Conservation (phyloP, 192 early-diverging fungal species). For the Piromyces sp. region DNA sequence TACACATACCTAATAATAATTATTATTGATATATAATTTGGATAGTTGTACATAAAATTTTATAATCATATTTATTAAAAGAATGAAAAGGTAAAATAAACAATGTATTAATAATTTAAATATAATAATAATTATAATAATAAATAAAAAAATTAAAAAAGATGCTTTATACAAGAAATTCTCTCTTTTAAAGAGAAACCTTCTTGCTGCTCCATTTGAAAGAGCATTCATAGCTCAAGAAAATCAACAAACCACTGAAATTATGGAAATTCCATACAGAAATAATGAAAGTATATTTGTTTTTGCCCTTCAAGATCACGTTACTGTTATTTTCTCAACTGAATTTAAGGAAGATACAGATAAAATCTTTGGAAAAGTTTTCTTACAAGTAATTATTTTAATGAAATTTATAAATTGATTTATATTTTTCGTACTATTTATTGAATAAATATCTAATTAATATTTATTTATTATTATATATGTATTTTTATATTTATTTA, state of each 20-base stretch:
- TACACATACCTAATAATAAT: too few species aligned
- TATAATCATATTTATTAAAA: too few species aligned
- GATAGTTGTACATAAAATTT: too few species aligned
- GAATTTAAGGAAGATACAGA: slow-evolving; percentile 96
- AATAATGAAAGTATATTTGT: slow-evolving; percentile 87
- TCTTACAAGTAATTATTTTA: slow-evolving; percentile 58
- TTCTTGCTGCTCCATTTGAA: slow-evolving; percentile 83
- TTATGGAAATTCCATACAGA: slow-evolving; percentile 89
- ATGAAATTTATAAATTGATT: neutral
- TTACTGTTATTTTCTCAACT: slow-evolving; percentile 94
- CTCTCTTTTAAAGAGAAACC: slow-evolving; percentile 82
- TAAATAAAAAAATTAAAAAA: too few species aligned
- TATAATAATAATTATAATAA: too few species aligned
- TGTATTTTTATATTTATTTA: too few species aligned
- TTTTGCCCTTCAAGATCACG: slow-evolving; percentile 74
- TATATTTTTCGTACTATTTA: too few species aligned
- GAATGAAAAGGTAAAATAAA: too few species aligned
- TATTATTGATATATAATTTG: too few species aligned
- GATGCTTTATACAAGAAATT: slow-evolving; percentile 63
- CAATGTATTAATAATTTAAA: too few species aligned
- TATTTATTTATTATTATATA: too few species aligned
- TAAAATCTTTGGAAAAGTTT: slow-evolving; percentile 84
- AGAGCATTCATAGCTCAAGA: slow-evolving; percentile 66
- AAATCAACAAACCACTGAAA: slow-evolving; percentile 36
- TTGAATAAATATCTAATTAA: too few species aligned